Percentiles rank a stretch among this genome's conserved stretches.
These are phyloP conservation scores for Gonium pectorale DNA, from an alignment of 139 green algal genomes.

Conservation along the genomic window DNA sequence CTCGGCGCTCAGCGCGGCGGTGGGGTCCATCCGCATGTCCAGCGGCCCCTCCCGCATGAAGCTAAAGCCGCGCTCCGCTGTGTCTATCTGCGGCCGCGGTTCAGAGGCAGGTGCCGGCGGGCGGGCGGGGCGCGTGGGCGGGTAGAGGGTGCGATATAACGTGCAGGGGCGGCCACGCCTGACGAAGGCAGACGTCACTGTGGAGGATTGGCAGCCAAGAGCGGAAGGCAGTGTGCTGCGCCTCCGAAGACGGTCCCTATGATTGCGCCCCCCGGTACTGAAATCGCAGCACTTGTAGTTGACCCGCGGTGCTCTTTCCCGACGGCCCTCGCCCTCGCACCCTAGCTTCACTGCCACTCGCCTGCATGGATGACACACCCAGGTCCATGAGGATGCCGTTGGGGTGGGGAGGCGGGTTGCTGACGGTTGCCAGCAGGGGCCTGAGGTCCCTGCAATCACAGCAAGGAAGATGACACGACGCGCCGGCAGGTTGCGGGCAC, in stretches of 20 bases:
- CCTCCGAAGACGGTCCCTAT: too few relatives aligned
- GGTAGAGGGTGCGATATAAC: too few relatives aligned
- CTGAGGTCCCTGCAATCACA: conserved; percentile 20
- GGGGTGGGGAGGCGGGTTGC: background rate
- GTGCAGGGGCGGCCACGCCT: too few relatives aligned
- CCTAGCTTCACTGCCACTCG: background rate
- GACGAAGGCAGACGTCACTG: too few relatives aligned
- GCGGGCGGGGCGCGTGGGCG: too few relatives aligned
- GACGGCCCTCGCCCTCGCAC: too few relatives aligned
- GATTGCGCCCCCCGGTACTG: too few relatives aligned
- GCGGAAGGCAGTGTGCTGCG: too few relatives aligned
- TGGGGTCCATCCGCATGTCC: conserved; percentile 95
- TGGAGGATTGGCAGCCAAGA: too few relatives aligned
- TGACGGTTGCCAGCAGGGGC: conserved; percentile 14
- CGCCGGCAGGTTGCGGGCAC: background rate
- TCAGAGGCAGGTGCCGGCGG: background rate
- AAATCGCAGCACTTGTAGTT: too few relatives aligned
- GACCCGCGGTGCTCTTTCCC: too few relatives aligned
- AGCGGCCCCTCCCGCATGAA: conserved; percentile 86
- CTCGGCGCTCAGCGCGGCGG: conserved; percentile 70
- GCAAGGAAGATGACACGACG: background rate
- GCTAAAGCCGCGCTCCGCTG: conserved; percentile 88
- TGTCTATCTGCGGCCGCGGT: conserved; percentile 82
- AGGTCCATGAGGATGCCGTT: conserved; percentile 94
- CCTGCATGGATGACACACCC: conserved; percentile 97